These are phyloP conservation scores for Hysterangium stoloniferum DNA, from an alignment of 768 basidiomycete genomes.

Conservation along the genomic window DNA sequence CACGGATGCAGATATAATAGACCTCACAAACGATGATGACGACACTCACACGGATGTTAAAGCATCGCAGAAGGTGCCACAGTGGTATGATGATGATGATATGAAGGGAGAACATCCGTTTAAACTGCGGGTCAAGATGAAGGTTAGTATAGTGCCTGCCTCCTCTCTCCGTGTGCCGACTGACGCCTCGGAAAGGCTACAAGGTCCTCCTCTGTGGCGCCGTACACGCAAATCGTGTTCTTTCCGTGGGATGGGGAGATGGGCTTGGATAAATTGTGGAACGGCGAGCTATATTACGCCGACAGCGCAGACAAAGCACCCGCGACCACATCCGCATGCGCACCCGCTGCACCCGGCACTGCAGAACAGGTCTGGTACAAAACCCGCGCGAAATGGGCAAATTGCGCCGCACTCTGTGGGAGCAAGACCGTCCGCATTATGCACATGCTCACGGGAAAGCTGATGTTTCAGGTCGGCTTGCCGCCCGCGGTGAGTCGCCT, in stretches of 20 bases:
- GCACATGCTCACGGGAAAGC: slow-evolving; percentile 13
- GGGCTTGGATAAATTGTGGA: slow-evolving; percentile 34
- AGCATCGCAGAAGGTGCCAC: slow-evolving; percentile 1
- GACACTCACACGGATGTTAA: no score
- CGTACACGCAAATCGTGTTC: slow-evolving; percentile 34
- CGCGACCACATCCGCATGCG: no score
- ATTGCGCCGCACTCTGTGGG: slow-evolving; percentile 45
- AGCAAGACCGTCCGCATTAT: slow-evolving; percentile 16
- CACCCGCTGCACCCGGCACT: no score
- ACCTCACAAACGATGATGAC: no score
- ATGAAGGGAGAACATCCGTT: slow-evolving; percentile 31
- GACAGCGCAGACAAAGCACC: neutral
- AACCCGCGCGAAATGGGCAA: slow-evolving; percentile 41
- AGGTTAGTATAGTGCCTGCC: slow-evolving; percentile 31
- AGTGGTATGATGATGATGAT: slow-evolving; percentile 31
- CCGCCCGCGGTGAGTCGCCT: slow-evolving; percentile 18
- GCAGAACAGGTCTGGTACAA: slow-evolving; percentile 34
- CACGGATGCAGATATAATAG: neutral
- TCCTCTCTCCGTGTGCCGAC: slow-evolving; percentile 6
- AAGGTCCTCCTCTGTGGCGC: slow-evolving; percentile 16
- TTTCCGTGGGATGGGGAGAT: slow-evolving; percentile 33
- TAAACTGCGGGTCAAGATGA: slow-evolving; percentile 32
- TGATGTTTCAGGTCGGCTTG: slow-evolving; percentile 1
- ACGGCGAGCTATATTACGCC: slow-evolving; percentile 24
- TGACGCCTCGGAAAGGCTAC: slow-evolving; percentile 13